phyloP scores from a whole-genome alignment of 768 basidiomycete species.

The Leccinum olivaceopallidum region DNA sequence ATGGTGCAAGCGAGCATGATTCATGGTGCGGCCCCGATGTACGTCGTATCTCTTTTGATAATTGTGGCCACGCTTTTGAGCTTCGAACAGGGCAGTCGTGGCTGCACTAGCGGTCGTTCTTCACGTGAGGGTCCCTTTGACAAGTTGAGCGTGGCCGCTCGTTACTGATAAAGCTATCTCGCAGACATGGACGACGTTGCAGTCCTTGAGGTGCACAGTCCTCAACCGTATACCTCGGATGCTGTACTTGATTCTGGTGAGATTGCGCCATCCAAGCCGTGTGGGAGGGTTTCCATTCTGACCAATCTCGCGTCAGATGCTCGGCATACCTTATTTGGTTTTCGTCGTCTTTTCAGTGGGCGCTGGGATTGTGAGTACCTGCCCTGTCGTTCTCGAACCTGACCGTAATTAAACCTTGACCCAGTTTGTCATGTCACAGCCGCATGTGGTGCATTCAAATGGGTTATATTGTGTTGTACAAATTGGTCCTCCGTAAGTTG shows the following conservation, averaged over 20 bases:
- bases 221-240: constrained; percentile 26
- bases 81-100: constrained; percentile 38
- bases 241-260: constrained; percentile 28
- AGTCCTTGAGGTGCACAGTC: constrained; percentile 20
- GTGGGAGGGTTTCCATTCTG: constrained; percentile 6
- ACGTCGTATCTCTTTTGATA: constrained; percentile 17
- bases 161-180: constrained; percentile 8
- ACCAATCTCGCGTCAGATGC: constrained; percentile 30
- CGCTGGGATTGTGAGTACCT: constrained; percentile 39
- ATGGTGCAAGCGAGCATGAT: constrained; percentile 53
- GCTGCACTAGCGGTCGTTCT: constrained; percentile 44
- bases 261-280: background rate
- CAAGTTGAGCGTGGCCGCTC: background rate
- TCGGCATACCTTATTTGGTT: constrained; percentile 40
- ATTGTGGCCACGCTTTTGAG: background rate
- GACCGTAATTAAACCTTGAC: constrained; percentile 13
- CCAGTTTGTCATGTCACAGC: constrained; percentile 19
- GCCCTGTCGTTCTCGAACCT: constrained; percentile 13
- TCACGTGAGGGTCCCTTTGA: constrained; percentile 31
- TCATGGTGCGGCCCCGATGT: constrained; percentile 57
- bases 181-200: constrained; percentile 41
- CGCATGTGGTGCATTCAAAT: constrained; percentile 33
- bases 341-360: constrained; percentile 43
- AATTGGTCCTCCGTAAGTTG: constrained; percentile 37
- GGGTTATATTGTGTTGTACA: constrained; percentile 52